These are phyloP conservation scores for Phytopythium litorale DNA, from an alignment of 352 stramenopile species.

Conservation along the genomic window DNA sequence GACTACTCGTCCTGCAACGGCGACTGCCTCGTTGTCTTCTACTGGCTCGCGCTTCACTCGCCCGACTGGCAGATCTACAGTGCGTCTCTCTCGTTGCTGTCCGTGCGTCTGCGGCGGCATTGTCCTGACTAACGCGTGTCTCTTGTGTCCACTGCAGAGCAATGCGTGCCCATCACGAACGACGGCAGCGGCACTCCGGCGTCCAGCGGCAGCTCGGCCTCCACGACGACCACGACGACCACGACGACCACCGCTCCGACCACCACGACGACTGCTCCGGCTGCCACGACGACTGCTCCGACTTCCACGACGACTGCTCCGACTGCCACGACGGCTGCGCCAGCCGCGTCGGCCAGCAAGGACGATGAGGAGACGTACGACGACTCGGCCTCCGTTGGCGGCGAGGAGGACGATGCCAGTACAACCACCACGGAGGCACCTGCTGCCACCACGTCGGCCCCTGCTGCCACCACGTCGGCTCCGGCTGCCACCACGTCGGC, in stretches of 20 bases:
- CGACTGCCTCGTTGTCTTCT: constrained; percentile 43
- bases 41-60: constrained; percentile 41
- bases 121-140: not conserved
- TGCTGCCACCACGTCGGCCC: too few relatives aligned
- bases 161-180: constrained; percentile 29
- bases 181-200: constrained; percentile 1
- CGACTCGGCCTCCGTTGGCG: too few relatives aligned
- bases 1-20: constrained; percentile 46
- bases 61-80: constrained; percentile 39
- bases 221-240: not conserved
- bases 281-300: too few relatives aligned
- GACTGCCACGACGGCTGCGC: too few relatives aligned
- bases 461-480: too few relatives aligned
- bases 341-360: too few relatives aligned
- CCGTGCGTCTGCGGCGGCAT: not conserved
- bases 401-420: too few relatives aligned
- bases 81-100: constrained; percentile 9
- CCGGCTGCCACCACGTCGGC: too few relatives aligned
- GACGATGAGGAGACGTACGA: too few relatives aligned
- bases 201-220: not conserved
- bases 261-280: too few relatives aligned
- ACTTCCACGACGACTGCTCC: too few relatives aligned
- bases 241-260: not conserved
- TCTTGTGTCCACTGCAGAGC: constrained; percentile 10
- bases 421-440: too few relatives aligned